These are phyloP conservation scores for Tricholoma bakamatsutake DNA, from an alignment of 768 basidiomycete species.

Conservation along the genomic window DNA sequence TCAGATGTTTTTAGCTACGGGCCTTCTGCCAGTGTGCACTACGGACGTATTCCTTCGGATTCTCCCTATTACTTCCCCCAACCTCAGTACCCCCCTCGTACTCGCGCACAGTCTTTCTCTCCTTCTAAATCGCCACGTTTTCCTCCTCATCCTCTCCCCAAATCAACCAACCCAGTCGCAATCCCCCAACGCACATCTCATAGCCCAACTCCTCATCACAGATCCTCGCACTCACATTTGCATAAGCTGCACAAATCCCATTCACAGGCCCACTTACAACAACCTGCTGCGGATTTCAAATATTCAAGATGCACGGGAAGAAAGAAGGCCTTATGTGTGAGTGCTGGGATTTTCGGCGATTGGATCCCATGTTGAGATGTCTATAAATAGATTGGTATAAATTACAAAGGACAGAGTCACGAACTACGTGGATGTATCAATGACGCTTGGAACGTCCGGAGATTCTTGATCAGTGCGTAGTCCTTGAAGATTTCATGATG, in stretches of 20 bases:
- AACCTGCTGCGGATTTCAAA: constrained; percentile 35
- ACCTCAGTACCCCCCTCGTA: constrained; percentile 6
- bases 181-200: background rate
- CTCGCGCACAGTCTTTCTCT: constrained; percentile 3
- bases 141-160: background rate
- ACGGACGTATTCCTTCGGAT: constrained; percentile 8
- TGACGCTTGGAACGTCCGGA: constrained; percentile 65
- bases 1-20: constrained; percentile 9
- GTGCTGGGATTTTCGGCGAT: constrained; percentile 21
- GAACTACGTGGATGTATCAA: constrained; percentile 77
- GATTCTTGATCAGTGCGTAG: constrained; percentile 53
- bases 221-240: constrained; percentile 2
- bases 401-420: constrained; percentile 60
- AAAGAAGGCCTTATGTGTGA: constrained; percentile 77
- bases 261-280: constrained; percentile 12
- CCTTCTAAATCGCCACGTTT: constrained; percentile 19
- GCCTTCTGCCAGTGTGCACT: constrained; percentile 13
- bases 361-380: background rate
- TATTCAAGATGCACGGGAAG: constrained; percentile 76
- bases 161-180: background rate
- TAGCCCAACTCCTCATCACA: background rate
- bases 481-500: background rate
- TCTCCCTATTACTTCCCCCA: constrained; percentile 6
- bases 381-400: constrained; percentile 62
- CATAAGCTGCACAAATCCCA: background rate